Base-by-base conservation (phyloP, 305 asterid genomes). In the Andrographis paniculata region DNA sequence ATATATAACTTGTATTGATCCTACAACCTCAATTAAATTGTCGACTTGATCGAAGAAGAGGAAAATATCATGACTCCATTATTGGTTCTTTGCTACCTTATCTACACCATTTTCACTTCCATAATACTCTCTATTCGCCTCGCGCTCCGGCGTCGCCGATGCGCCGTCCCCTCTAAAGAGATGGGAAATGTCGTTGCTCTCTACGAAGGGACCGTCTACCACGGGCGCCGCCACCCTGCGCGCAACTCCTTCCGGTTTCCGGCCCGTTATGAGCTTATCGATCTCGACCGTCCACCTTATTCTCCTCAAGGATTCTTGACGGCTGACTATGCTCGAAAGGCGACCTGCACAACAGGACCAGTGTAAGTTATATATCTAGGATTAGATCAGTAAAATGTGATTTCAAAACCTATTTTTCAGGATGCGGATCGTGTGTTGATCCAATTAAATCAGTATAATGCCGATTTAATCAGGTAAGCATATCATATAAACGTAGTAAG, bases 181-280 rank as follows among this genome's bases (percentile, higher is more conserved):
- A 17, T 12, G n/a, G 59, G 24, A 45, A 60, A 60, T 42, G 1
- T 65, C 2, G 59, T 76, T 17, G 63, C 68, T 5, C 57, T 74
- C 10, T 80, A 80, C 37, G 58, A 80, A 59, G 92, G 86, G 40
- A 59, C 61, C 1, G 79, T 80, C 49, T 60, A 65, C 57, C 92
- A 80, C 39, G 70, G 65, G 59, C 74, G 92, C 24, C 80, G 77
- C 41, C 67, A 59, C 39, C 92, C 92, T 0, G 70, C 63, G 46
- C 77, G 48, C 52, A 76, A 80, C 64, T 72, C 81, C 16, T 80
- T 80, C 56, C 66, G 62, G 13, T 74, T 74, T 21, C 42, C 64
- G 1, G 76, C 75, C 27, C 83, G 86, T 20, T 80, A 74, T 10
- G 83, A 77, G 0, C 83, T 80, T 39, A 24, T 72, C 47, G 79